phyloP scores from a whole-genome alignment of 768 basidiomycete species.

The Serendipita sp. region DNA sequence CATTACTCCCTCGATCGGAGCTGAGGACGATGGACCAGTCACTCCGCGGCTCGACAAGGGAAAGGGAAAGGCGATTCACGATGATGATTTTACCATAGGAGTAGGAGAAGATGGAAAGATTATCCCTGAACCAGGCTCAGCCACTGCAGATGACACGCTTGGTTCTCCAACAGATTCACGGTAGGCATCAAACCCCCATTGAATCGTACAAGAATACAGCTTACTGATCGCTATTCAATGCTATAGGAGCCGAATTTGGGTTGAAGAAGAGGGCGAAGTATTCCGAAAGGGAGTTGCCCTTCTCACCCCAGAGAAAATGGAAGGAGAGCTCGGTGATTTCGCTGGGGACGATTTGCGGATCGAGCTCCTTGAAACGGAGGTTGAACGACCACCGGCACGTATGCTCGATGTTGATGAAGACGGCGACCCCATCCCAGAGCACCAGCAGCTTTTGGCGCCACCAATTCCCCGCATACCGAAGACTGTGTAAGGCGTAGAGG shows the following conservation, averaged over 20 bases:
- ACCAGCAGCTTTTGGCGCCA: background rate
- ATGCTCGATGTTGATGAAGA: conserved; percentile 34
- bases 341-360: conserved; percentile 71
- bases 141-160: background rate
- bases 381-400: conserved; percentile 68
- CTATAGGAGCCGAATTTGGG: conserved; percentile 56
- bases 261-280: conserved; percentile 91
- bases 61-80: conserved; percentile 31
- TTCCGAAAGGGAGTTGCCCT: conserved; percentile 80
- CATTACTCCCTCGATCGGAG: background rate
- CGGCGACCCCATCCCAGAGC: conserved; percentile 13
- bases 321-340: conserved; percentile 45
- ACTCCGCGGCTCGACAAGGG: conserved; percentile 65
- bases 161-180: conserved; percentile 2
- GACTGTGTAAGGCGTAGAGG: background rate
- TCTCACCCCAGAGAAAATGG: conserved; percentile 71
- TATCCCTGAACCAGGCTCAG: conserved; percentile 44
- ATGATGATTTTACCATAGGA: conserved; percentile 1
- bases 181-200: background rate
- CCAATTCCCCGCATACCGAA: background rate
- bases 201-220: too few relatives aligned
- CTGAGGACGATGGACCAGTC: conserved; percentile 23
- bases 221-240: conserved; percentile 6
- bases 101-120: conserved; percentile 22
- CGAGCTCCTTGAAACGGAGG: conserved; percentile 72